A percentile compares a stretch with the other conserved stretches of the same genome.
These are phyloP conservation scores for Primulina tabacum DNA, from an alignment of 257 asterid species.

Conservation along the genomic window DNA sequence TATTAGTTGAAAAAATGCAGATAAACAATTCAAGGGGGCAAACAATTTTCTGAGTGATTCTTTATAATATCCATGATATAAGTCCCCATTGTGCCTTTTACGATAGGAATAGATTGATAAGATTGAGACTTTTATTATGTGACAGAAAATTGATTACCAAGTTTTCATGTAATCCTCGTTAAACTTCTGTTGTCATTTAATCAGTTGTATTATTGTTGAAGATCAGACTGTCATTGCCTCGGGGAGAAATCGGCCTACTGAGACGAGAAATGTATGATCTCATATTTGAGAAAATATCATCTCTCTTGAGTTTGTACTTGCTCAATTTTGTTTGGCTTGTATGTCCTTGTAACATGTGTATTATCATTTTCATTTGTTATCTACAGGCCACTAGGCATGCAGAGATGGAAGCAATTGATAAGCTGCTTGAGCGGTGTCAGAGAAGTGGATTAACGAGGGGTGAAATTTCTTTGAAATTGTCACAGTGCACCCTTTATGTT, in stretches of 20 bases:
- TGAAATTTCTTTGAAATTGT: slow-evolving; percentile 54
- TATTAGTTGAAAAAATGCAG: not conserved
- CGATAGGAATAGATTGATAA: slow-evolving; percentile 21
- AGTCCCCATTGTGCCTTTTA: slow-evolving; percentile 5
- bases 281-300: slow-evolving; percentile 6
- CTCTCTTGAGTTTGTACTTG: slow-evolving; percentile 7
- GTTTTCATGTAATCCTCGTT: slow-evolving; percentile 20
- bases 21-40: slow-evolving; percentile 10
- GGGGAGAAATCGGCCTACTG: slow-evolving; percentile 74
- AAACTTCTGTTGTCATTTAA: slow-evolving; percentile 17
- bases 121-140: slow-evolving; percentile 11
- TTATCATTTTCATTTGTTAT: not conserved
- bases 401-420: slow-evolving; percentile 96
- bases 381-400: slow-evolving; percentile 86
- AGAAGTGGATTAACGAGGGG: slow-evolving; percentile 48
- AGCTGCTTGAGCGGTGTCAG: slow-evolving; percentile 71
- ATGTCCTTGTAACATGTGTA: not conserved
- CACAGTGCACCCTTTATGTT: slow-evolving; percentile 70
- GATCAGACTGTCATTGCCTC: slow-evolving; percentile 63
- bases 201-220: slow-evolving; percentile 67
- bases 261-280: slow-evolving; percentile 63
- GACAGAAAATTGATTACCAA: slow-evolving; percentile 4
- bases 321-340: not conserved
- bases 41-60: slow-evolving; percentile 13
- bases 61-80: not conserved